Evolutionary conservation across 495 filamentous ascomycete genomes (phyloP).

Genomic region (Tuber magnatum): DNA sequence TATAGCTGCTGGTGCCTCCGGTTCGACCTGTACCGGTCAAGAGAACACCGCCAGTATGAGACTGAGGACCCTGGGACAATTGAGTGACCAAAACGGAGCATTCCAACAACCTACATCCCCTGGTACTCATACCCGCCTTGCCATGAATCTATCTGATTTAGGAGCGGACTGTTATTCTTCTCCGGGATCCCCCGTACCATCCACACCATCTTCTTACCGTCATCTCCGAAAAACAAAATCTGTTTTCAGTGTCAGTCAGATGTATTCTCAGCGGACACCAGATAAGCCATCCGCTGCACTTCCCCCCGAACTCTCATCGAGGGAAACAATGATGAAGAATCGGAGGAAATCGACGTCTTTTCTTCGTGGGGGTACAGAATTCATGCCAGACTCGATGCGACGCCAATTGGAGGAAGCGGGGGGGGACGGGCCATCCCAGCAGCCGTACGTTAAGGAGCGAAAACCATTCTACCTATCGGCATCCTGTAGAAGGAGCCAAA

Average conservation of each 20-base stretch:
- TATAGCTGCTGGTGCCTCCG: background rate
- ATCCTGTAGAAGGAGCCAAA: conserved; percentile 23
- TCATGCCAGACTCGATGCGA: conserved; percentile 38
- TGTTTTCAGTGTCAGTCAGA: conserved; percentile 51
- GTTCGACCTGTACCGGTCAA: background rate
- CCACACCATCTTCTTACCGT: conserved; percentile 66
- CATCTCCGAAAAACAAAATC: conserved; percentile 66
- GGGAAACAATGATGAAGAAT: conserved; percentile 16
- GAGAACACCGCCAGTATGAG: background rate
- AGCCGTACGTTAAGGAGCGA: conserved; percentile 20
- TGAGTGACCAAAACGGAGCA: background rate
- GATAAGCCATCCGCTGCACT: conserved; percentile 23
- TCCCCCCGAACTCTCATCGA: conserved; percentile 21
- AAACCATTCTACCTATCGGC: conserved; percentile 39
- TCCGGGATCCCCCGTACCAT: conserved; percentile 54
- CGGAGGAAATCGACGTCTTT: conserved; percentile 37
- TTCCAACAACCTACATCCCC: background rate
- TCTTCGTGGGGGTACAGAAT: conserved; percentile 40
- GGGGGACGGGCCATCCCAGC: background rate
- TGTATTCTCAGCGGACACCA: conserved; percentile 13
- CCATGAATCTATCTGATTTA: conserved; percentile 18
- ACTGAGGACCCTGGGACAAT: background rate
- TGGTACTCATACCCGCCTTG: conserved; percentile 10
- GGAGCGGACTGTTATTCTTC: conserved; percentile 48
- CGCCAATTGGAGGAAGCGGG: conserved; percentile 14